These are phyloP conservation scores for Tricholoma saponaceum DNA, from an alignment of 768 basidiomycete genomes.

Conservation along the genomic window DNA sequence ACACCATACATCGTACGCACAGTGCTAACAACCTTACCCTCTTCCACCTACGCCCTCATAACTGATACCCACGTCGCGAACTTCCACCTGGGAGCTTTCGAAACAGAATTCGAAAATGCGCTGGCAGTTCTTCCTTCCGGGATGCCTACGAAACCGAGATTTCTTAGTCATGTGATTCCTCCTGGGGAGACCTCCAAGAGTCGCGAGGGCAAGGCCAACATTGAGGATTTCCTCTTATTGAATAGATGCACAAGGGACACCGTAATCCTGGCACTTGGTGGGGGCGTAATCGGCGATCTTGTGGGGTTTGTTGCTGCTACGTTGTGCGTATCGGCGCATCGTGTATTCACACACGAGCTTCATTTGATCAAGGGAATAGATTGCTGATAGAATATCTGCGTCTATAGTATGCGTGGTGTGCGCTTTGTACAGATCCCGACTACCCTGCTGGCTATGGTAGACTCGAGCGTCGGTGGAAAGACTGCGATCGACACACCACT, in stretches of 20 bases:
- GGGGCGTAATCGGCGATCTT: conserved; percentile 96
- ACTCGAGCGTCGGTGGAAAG: conserved; percentile 96
- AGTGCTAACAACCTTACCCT: conserved; percentile 63
- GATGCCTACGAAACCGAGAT: conserved; percentile 44
- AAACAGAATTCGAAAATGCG: conserved; percentile 55
- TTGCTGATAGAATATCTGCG: conserved; percentile 4
- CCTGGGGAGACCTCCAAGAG: conserved; percentile 95
- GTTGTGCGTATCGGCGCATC: conserved; percentile 57
- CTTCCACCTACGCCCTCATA: conserved; percentile 86
- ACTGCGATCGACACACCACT: conserved; percentile 99
- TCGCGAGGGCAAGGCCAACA: conserved; percentile 84
- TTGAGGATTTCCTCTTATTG: conserved; percentile 89
- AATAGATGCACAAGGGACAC: conserved; percentile 91
- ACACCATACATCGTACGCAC: conserved; percentile 80
- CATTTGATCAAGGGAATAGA: neutral
- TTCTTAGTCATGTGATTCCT: conserved; percentile 73
- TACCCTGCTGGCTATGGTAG: conserved; percentile 96
- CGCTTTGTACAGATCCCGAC: conserved; percentile 96
- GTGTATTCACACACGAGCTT: neutral
- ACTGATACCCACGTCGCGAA: conserved; percentile 90
- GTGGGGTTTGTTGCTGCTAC: conserved; percentile 97
- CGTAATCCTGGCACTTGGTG: conserved; percentile 90
- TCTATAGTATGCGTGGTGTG: conserved; percentile 88
- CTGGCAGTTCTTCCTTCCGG: conserved; percentile 23
- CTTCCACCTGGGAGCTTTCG: conserved; percentile 69